phyloP scores from a whole-genome alignment of 2,329 filamentous ascomycete species.

The Tympanopsis confertula region DNA sequence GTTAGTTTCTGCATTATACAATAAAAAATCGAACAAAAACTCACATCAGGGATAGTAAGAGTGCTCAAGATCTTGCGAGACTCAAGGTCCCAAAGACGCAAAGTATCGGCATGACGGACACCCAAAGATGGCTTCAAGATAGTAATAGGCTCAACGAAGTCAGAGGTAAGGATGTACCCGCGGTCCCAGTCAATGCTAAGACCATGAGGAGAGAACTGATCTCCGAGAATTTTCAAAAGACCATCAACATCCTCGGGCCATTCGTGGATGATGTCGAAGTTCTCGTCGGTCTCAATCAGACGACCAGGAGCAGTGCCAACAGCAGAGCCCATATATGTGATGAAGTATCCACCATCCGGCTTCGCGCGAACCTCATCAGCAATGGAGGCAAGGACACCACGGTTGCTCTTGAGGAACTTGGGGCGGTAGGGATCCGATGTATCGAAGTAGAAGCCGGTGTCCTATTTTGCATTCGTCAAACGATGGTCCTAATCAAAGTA shows the following conservation, averaged over 20 bases:
- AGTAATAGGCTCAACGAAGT: conserved; percentile 49
- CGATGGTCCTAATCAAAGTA: neutral
- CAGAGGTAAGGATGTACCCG: conserved; percentile 46
- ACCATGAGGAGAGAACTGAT: conserved; percentile 52
- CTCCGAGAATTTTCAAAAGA: conserved; percentile 41
- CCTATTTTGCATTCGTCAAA: conserved; percentile 23
- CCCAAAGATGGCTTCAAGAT: conserved; percentile 47
- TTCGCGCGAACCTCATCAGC: conserved; percentile 52
- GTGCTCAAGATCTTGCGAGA: conserved; percentile 43
- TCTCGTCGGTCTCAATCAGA: conserved; percentile 45
- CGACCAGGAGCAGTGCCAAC: conserved; percentile 45
- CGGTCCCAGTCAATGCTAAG: conserved; percentile 44
- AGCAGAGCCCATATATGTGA: conserved; percentile 50
- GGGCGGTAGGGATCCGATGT: conserved; percentile 44
- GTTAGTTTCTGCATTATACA: neutral
- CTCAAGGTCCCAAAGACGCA: conserved; percentile 45
- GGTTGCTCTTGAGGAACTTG: conserved; percentile 46
- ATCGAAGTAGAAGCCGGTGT: conserved; percentile 53
- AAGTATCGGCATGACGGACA: conserved; percentile 40
- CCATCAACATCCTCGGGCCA: conserved; percentile 44
- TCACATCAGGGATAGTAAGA: conserved; percentile 44
- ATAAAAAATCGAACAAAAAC: conserved; percentile 5
- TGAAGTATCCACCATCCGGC: conserved; percentile 49
- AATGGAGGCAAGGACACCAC: conserved; percentile 45
- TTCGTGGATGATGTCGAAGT: conserved; percentile 49